Evolutionary conservation across 192 early-diverging fungal genomes (phyloP).

Genomic region (Entophlyctis luteolus): DNA sequence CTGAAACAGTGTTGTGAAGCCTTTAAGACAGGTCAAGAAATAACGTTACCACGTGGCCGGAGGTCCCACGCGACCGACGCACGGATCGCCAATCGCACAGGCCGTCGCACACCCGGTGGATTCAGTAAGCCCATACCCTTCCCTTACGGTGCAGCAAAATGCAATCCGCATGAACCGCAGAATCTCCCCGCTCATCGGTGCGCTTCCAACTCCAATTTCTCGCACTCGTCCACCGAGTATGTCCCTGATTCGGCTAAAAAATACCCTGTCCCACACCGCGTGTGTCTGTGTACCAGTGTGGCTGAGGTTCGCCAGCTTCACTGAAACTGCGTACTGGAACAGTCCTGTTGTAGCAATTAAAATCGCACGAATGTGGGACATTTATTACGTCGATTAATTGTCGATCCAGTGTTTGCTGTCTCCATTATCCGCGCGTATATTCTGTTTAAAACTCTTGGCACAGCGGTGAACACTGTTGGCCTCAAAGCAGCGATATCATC

Average conservation of each 20-base stretch:
- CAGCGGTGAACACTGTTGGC: slow-evolving; percentile 81
- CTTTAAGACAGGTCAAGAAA: background rate
- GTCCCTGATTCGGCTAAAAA: slow-evolving; percentile 78
- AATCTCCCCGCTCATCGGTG: slow-evolving; percentile 50
- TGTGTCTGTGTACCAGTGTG: slow-evolving; percentile 58
- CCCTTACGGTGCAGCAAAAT: slow-evolving; percentile 53
- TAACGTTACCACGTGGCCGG: slow-evolving; percentile 47
- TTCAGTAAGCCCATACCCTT: slow-evolving; percentile 67
- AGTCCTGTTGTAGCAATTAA: no score
- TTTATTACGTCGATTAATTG: slow-evolving; percentile 22
- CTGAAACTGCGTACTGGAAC: slow-evolving; percentile 5
- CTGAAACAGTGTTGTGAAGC: slow-evolving; percentile 3
- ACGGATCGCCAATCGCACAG: slow-evolving; percentile 53
- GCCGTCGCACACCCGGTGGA: slow-evolving; percentile 26
- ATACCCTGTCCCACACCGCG: slow-evolving; percentile 76
- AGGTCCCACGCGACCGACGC: slow-evolving; percentile 74
- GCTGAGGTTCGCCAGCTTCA: slow-evolving; percentile 54
- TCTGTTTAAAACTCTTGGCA: slow-evolving; percentile 84
- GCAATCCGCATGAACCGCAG: slow-evolving; percentile 46
- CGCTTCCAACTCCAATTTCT: slow-evolving; percentile 42
- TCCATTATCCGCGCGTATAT: slow-evolving; percentile 76
- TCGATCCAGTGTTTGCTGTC: slow-evolving; percentile 15
- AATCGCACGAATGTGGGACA: no score
- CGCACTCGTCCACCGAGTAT: slow-evolving; percentile 69
- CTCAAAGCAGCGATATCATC: slow-evolving; percentile 81